phyloP scores from a whole-genome alignment of 2,329 filamentous ascomycete genomes.

The Domatiomyces catenatus region DNA sequence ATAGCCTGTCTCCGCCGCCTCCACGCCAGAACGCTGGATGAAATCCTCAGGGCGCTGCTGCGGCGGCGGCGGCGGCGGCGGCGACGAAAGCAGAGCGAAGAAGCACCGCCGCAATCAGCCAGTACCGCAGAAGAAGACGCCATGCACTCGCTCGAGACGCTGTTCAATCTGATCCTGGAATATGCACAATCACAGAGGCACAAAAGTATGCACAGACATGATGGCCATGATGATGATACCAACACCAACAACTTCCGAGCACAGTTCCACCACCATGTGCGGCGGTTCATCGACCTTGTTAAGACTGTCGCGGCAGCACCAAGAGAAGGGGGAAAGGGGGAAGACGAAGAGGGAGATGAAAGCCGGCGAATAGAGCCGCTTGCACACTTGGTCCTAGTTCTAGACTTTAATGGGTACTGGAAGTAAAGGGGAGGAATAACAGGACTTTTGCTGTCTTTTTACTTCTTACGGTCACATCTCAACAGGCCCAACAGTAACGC shows the following conservation, averaged over 20 bases:
- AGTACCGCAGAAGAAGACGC: not conserved
- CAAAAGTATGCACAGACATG: no score
- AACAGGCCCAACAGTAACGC: constrained; percentile 36
- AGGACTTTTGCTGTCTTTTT: not conserved
- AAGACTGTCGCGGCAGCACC: not conserved
- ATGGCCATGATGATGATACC: not conserved
- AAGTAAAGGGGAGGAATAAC: not conserved
- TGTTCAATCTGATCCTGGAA: not conserved
- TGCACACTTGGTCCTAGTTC: not conserved
- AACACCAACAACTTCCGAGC: not conserved
- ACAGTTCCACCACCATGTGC: not conserved
- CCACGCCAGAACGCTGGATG: constrained; percentile 59
- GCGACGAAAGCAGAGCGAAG: not conserved
- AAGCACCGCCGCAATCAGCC: no score
- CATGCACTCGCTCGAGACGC: not conserved
- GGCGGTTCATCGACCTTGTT: not conserved
- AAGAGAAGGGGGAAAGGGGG: constrained; percentile 24
- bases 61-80: constrained; percentile 25
- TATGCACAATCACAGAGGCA: not conserved
- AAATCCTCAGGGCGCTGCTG: constrained; percentile 58
- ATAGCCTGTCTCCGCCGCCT: constrained; percentile 42
- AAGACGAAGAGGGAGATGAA: constrained; percentile 27
- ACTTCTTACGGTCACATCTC: constrained; percentile 2
- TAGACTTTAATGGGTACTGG: not conserved
- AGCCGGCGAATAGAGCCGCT: constrained; percentile 19